Base-by-base conservation (phyloP, 306 rosid genomes). In the Quercus bicolor region DNA sequence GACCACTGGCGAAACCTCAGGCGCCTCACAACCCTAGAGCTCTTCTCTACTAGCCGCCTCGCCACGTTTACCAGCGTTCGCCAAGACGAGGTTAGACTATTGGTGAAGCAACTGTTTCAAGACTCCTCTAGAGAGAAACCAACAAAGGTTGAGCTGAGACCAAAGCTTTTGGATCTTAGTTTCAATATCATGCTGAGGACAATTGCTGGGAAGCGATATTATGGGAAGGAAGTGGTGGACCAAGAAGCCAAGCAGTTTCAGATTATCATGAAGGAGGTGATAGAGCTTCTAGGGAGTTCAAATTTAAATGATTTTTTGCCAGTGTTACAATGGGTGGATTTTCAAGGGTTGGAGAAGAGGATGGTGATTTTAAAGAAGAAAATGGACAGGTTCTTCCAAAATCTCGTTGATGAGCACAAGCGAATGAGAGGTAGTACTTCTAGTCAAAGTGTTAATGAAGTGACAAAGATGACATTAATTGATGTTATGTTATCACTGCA, bases 111-210 rank as follows among this genome's bases (percentile, higher is more conserved):
- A 14, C 23, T 77, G 12, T 29, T 53, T 3, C 24, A 7, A 2
- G 65, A 66, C 26, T 55, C 43, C 7, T 48, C 53, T 13, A 48
- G 16, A 18, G 60, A 21, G 24, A 66, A 29, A 40, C 53, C 45
- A 68, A 9, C 12, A 2, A 33, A 66, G 70, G 75, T 82, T 53
- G 72, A 82, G 57, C 55, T 78, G 31, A 66, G 76, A 51, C 73
- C 72, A 23, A 73, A 54, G 31, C 48, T 78, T 2, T 20, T 64
- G 59, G 81, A 77, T 37, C 60, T 78, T 37, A 19, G 57, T 10
- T 80, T 88, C 13, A 85, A 84, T 37, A 79, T 84, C 4, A 72
- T 78, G 18, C 72, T 88, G 84, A 84, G 87, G 70, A 84, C 82
- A 80, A 31, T 86, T 26, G 84, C 82, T 2, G 90, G 90, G 48